A percentile compares a stretch with the other conserved stretches of the same genome.
phyloP scores from a whole-genome alignment of 192 early-diverging fungal species.

The Piromyces finnis region DNA sequence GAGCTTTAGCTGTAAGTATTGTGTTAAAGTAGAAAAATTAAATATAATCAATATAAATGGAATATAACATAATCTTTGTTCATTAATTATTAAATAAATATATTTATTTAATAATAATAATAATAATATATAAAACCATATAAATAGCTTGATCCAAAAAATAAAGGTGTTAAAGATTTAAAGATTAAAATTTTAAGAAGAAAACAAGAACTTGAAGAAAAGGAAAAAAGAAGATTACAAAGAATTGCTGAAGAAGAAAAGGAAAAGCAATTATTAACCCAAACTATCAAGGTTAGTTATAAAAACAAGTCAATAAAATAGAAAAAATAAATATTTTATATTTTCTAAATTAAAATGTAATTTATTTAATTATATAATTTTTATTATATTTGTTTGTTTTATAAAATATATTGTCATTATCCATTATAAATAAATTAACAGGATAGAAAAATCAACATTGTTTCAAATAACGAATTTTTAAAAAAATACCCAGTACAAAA shows the following conservation, averaged over 20 bases:
- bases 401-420: no score
- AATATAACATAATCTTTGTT: no score
- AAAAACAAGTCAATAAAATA: no score
- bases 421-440: no score
- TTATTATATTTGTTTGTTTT: no score
- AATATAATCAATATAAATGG: no score
- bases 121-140: neutral
- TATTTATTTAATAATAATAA: no score
- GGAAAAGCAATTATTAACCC: conserved; percentile 15
- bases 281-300: conserved; percentile 18
- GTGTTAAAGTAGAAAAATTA: no score
- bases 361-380: no score
- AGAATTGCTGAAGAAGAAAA: conserved; percentile 13
- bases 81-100: no score
- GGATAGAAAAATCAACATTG: conserved; percentile 10
- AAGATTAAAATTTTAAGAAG: conserved; percentile 10
- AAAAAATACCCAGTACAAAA: conserved; percentile 8
- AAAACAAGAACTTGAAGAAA: conserved; percentile 8
- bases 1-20: conserved; percentile 32
- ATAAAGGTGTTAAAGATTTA: conserved; percentile 15
- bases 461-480: conserved; percentile 4
- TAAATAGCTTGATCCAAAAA: conserved; percentile 26
- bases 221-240: conserved; percentile 20
- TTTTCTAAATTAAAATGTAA: no score
- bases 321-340: no score